Evolutionary conservation across 768 basidiomycete species (phyloP), one percentile per base, ranked within the genome.

Genomic region (Kwoniella heveanensis): DNA sequence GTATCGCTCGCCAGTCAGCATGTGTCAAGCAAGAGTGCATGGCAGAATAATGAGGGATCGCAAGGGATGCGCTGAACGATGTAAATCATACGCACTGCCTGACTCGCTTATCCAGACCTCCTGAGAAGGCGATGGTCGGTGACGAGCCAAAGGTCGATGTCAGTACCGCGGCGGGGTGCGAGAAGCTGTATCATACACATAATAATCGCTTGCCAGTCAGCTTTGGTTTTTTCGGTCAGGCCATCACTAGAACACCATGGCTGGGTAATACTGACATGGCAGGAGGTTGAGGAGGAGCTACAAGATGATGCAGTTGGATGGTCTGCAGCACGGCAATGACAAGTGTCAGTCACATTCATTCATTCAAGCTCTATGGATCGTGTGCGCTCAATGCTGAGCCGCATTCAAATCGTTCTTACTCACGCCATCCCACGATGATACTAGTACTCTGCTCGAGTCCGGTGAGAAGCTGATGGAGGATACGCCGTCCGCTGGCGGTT

Each of bases 341-440:
- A n/a, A n/a, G n/a, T n/a, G n/a, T n/a, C n/a, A n/a, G n/a, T n/a
- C n/a, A n/a, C n/a, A n/a, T n/a, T n/a, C n/a, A n/a, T n/a, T n/a
- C n/a, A n/a, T n/a, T n/a, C n/a, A n/a, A n/a, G n/a, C n/a, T n/a
- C n/a, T n/a, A n/a, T n/a, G n/a, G n/a, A n/a, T n/a, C n/a, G n/a
- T n/a, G n/a, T n/a, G n/a, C n/a, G n/a, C n/a, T n/a, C n/a, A n/a
- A n/a, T n/a, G n/a, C n/a, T n/a, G n/a, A n/a, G n/a, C n/a, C n/a
- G n/a, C n/a, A n/a, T n/a, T n/a, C n/a, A n/a, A n/a, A n/a, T n/a
- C n/a, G n/a, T n/a, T n/a, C n/a, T n/a, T n/a, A 71, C 85, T 68
- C 58, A 86, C 86, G 24, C 90, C 86, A 80, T 98, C 95, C 95
- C 95, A 98, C 64, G 90, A 89, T 13, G 91, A 86, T 19, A 90